These are phyloP conservation scores for Saturnispora silvae DNA, from an alignment of 805 yeast genomes.

Conservation along the genomic window DNA sequence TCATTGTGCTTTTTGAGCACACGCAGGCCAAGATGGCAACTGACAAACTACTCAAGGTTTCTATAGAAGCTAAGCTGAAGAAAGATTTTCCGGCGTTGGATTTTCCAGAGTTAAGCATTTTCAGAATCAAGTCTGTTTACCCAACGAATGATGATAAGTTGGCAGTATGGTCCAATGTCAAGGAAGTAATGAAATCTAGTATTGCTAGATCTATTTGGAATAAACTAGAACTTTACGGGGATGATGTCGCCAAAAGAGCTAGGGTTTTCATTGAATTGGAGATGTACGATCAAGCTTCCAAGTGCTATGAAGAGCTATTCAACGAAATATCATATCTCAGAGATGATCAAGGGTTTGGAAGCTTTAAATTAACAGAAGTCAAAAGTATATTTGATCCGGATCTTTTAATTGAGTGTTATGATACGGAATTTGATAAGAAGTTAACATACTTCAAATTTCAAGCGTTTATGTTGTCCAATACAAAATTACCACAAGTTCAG, in stretches of 20 bases:
- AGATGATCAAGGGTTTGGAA: conserved; percentile 14
- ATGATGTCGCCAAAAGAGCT: conserved; percentile 24
- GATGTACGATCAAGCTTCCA: conserved; percentile 50
- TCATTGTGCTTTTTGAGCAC: conserved; percentile 40
- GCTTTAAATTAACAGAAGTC: conserved; percentile 10
- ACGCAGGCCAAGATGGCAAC: conserved; percentile 16
- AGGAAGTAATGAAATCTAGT: conserved; percentile 35
- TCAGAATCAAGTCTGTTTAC: conserved; percentile 30
- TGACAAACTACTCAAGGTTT: conserved; percentile 22
- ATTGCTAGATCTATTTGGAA: conserved; percentile 42
- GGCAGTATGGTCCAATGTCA: conserved; percentile 43
- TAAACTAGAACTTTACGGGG: conserved; percentile 31
- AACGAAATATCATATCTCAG: conserved; percentile 11
- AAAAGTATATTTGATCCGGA: conserved; percentile 7
- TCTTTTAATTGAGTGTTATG: not conserved
- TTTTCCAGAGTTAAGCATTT: conserved; percentile 26
- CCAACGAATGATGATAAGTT: conserved; percentile 27
- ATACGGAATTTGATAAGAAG: conserved; percentile 13
- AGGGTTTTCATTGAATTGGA: conserved; percentile 36
- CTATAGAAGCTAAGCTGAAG: conserved; percentile 23
- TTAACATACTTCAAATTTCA: conserved; percentile 16
- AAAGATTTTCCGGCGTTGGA: conserved; percentile 21
- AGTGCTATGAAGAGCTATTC: conserved; percentile 38
- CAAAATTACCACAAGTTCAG: conserved; percentile 16
- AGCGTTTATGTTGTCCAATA: conserved; percentile 15